phyloP scores from a whole-genome alignment of 2,329 filamentous ascomycete species.

The Zymoseptoria brevis region DNA sequence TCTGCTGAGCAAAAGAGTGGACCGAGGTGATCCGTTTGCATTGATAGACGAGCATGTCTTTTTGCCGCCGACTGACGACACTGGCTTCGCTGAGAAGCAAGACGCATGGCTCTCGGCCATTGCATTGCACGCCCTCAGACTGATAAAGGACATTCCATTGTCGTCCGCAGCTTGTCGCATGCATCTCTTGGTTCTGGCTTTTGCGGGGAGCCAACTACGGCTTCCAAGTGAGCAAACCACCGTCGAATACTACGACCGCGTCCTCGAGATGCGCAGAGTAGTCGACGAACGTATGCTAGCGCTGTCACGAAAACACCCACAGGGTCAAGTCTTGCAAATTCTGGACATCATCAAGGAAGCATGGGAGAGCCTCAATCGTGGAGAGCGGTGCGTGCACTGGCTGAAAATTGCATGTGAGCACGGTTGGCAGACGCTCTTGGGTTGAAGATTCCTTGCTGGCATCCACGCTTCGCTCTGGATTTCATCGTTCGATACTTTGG shows the following conservation, averaged over 20 bases:
- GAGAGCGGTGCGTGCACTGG: conserved; percentile 44
- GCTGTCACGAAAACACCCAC: conserved; percentile 41
- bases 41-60: background rate
- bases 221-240: conserved; percentile 30
- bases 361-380: conserved; percentile 45
- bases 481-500: no score
- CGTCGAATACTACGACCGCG: conserved; percentile 33
- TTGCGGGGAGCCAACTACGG: conserved; percentile 44
- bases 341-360: conserved; percentile 46
- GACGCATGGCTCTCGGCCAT: conserved; percentile 44
- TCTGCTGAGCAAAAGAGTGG: conserved; percentile 23
- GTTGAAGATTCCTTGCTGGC: conserved; percentile 18
- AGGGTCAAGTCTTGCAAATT: conserved; percentile 45
- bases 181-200: conserved; percentile 47
- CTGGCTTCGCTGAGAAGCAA: background rate
- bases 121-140: conserved; percentile 43
- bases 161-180: conserved; percentile 48
- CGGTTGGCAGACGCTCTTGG: conserved; percentile 50
- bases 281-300: conserved; percentile 42
- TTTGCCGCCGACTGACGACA: no score
- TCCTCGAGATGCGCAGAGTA: conserved; percentile 38
- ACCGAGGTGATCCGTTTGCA: background rate
- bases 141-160: conserved; percentile 43
- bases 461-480: no score
- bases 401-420: conserved; percentile 51